Conservation (phyloP, 2,329 filamentous ascomycete genomes). For the Coniella lustricola region DNA sequence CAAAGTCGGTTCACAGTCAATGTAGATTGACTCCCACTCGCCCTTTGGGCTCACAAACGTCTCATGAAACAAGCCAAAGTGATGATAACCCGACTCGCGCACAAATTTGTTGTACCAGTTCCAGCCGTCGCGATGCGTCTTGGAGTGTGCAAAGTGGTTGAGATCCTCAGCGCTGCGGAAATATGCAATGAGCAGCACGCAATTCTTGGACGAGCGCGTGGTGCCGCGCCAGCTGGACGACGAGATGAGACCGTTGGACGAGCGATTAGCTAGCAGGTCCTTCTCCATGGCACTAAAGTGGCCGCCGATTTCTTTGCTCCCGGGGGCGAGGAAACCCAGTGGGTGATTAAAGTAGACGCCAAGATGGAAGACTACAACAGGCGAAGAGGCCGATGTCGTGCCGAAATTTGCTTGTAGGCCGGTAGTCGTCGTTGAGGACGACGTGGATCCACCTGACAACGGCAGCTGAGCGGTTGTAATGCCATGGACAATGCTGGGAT, state of each 20-base stretch:
- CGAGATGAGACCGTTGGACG: slow-evolving; percentile 39
- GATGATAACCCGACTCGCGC: slow-evolving; percentile 24
- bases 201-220: slow-evolving; percentile 32
- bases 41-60: slow-evolving; percentile 37
- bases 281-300: slow-evolving; percentile 33
- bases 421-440: background rate
- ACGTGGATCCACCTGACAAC: background rate
- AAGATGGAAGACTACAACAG: slow-evolving; percentile 38
- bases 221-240: slow-evolving; percentile 5
- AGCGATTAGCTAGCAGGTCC: slow-evolving; percentile 28
- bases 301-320: slow-evolving; percentile 30
- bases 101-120: slow-evolving; percentile 36
- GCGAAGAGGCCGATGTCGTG: slow-evolving; percentile 21
- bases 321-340: slow-evolving; percentile 40
- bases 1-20: slow-evolving; percentile 33
- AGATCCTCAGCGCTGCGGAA: slow-evolving; percentile 42
- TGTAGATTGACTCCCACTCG: slow-evolving; percentile 45
- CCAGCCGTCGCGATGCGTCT: slow-evolving; percentile 41
- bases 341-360: slow-evolving; percentile 41
- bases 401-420: slow-evolving; percentile 22
- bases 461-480: slow-evolving; percentile 14
- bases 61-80: slow-evolving; percentile 50
- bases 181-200: slow-evolving; percentile 38
- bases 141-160: slow-evolving; percentile 44
- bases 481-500: slow-evolving; percentile 6